Evolutionary conservation across 2,329 filamentous ascomycete genomes (phyloP), one percentile per base, ranked within the genome.

Genomic region (Orbilia oligospora): DNA sequence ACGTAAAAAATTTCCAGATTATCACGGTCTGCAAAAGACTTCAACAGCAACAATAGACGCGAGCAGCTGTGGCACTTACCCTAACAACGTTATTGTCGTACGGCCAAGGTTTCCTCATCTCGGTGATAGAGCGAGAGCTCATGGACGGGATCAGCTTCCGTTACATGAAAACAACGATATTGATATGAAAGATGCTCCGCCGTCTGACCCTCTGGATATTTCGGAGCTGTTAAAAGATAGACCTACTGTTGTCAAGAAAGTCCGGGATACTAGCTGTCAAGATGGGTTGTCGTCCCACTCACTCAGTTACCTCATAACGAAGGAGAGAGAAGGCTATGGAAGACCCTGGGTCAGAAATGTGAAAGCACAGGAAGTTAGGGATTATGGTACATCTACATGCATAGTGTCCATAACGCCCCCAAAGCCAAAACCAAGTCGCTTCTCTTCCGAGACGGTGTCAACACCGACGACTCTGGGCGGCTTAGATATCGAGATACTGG

Each of bases 71-170:
- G 53, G 38, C 27, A 48, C 71, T 9, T 75, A 65, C 49, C 65
- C 71, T 49, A 70, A 76, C 27, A 76, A 69, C 9, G 36, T 65
- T 38, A 18, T 38, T 14, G 58, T 76, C 14, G 33, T 22, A 27
- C 53, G n/a, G 20, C 33, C 44, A 22, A 53, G 55, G 38, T 30
- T 64, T 27, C 20, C 24, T 20, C 41, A 27, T 24, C n/a, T 9
- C 5, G 56, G 22, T 41, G 51, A 33, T 20, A 10, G 22, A 36
- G 33, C 33, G 33, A 36, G 8, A 36, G 1, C 49, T 6, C 24
- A 27, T 3, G 18, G 12, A 12, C 41, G 10, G 49, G 36, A 20
- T 2, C 16, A 18, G 18, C 46, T 64, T 24, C 38, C 5, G 9
- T 22, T 14, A 18, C 51, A 9, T 5, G 66, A 38, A 3, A 30